Base-by-base conservation (phyloP, 2,329 filamentous ascomycete genomes). In the Cladosporium sphaerospermum region DNA sequence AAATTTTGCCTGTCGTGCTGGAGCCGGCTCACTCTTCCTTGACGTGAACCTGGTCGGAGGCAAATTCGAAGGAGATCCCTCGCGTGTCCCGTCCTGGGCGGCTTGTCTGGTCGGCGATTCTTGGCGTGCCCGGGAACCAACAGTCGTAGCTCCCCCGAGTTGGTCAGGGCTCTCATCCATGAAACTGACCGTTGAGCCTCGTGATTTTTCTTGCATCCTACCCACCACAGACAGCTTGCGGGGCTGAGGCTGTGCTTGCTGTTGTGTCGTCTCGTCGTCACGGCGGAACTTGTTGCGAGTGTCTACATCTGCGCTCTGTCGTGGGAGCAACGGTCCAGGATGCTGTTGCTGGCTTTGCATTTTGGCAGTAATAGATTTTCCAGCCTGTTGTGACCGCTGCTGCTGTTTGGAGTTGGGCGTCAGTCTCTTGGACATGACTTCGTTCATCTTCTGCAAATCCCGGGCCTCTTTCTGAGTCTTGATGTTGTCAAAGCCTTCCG, bases 81-180 rank as follows among this genome's bases (percentile, higher is more conserved):
- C 9, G 36, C 36, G 36, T 11, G 14, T 18, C n/a, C 36, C 8
- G 4, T 18, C 11, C 9, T 18, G n/a, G 23, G 23, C 23, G 23
- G 23, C 23, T 28, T 28, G 23, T 28, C 7, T 28, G 4, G 23
- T 28, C 23, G 23, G 23, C 23, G 23, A 28, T 18, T n/a, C n/a
- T 16, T 39, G 36, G 3, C 4, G 23, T 5, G 23, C 23, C 7
- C 36, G 36, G 4, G 36, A 39, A 9, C 4, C 8, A 14, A 42
- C 40, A 10, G 40, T 42, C 11, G 14, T 42, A 10, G 11, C 16
- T 4, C 42, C 19, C 10, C 11, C 13, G 4, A 51, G n/a, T 9
- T 43, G 48, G 16, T 51, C 48, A 2, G 48, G 48, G 32, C 48
- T 51, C 1, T 51, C 48, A 13, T 51, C 31, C 13, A 34, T 2